Conservation (phyloP, 176 grass and related monocot genomes). For the Triticum urartu region DNA sequence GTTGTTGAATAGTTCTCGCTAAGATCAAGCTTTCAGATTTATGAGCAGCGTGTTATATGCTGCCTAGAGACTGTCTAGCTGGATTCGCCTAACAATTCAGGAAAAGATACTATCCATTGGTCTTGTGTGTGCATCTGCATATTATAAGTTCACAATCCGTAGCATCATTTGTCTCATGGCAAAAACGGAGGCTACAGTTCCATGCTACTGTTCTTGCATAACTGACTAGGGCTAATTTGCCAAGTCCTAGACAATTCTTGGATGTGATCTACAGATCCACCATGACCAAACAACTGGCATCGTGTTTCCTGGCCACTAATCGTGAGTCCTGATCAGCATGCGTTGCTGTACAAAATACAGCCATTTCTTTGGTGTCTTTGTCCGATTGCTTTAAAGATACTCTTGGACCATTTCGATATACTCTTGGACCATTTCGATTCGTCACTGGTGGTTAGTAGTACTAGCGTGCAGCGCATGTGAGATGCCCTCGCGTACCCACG, state of each 20-base stretch:
- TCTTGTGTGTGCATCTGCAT: too few species aligned
- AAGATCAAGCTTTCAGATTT: neutral
- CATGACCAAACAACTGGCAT: neutral
- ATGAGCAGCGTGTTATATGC: neutral
- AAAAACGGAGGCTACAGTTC: too few species aligned
- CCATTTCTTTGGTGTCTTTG: constrained; percentile 23
- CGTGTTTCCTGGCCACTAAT: constrained; percentile 11
- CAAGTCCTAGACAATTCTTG: neutral
- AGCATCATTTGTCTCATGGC: too few species aligned
- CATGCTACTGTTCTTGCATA: too few species aligned
- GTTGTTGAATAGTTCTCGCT: neutral
- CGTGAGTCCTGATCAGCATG: neutral
- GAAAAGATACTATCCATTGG: neutral
- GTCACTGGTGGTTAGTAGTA: constrained; percentile 27
- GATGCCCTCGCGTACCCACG: constrained; percentile 1
- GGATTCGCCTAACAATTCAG: neutral
- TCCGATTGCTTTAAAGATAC: constrained; percentile 13
- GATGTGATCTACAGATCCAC: constrained; percentile 14
- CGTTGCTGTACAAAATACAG: constrained; percentile 10
- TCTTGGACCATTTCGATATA: constrained; percentile 34
- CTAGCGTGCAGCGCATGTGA: constrained; percentile 33
- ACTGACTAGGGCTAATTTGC: neutral
- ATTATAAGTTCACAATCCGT: too few species aligned
- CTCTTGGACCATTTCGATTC: constrained; percentile 39
- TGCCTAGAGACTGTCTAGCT: neutral